A percentile compares a stretch with the other conserved stretches of the same genome.
Evolutionary conservation across 257 asterid genomes (phyloP).

Genomic region (Euphrasia confusa): DNA sequence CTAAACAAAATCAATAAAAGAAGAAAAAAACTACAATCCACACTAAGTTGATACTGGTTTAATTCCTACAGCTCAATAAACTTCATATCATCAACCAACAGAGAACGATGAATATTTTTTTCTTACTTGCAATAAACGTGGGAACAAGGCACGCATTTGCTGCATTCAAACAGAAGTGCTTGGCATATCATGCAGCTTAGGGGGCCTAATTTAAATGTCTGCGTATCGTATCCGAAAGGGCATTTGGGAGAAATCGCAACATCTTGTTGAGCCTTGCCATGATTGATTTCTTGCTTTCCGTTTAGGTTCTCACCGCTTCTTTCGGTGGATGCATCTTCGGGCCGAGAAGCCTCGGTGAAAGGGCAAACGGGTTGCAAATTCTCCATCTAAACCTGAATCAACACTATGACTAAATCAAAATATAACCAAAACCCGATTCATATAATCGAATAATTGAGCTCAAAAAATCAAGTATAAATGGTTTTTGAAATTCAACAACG

Average conservation of each 20-base stretch:
- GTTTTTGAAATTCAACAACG: constrained; percentile 8
- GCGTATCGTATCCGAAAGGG: constrained; percentile 67
- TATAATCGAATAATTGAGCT: constrained; percentile 6
- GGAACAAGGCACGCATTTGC: constrained; percentile 88
- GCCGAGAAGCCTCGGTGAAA: constrained; percentile 67
- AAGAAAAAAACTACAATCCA: too few relatives aligned
- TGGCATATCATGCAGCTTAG: constrained; percentile 91
- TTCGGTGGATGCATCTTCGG: constrained; percentile 64
- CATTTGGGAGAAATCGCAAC: constrained; percentile 45
- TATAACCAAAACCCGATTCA: constrained; percentile 12
- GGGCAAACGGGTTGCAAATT: constrained; percentile 87
- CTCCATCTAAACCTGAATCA: constrained; percentile 27
- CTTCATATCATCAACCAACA: too few relatives aligned
- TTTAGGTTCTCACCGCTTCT: constrained; percentile 54
- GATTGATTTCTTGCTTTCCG: constrained; percentile 39
- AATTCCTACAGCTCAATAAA: too few relatives aligned
- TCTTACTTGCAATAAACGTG: constrained; percentile 96
- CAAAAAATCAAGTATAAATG: not conserved
- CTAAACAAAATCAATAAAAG: too few relatives aligned
- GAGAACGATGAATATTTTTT: not conserved
- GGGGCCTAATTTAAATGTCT: constrained; percentile 91
- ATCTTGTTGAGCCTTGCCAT: constrained; percentile 41
- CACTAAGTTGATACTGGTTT: too few relatives aligned
- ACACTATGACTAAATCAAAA: not conserved
- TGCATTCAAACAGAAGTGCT: constrained; percentile 85